Percentiles rank a stretch among this genome's conserved stretches.
Evolutionary conservation across 108 stramenopile species (phyloP).

Genomic region (Mediolabrus comicus): DNA sequence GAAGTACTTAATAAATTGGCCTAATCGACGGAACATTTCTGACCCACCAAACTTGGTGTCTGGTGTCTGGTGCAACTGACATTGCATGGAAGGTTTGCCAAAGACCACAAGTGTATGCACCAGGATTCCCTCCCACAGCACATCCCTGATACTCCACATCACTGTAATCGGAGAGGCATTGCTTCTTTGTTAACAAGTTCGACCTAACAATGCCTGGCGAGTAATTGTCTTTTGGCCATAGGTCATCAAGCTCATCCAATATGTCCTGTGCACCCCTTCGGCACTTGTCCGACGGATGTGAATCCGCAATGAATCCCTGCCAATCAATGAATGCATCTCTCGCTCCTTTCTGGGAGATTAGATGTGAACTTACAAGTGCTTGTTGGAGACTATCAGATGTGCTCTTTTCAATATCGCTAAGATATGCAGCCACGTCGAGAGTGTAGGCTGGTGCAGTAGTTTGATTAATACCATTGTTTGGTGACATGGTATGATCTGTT

Average conservation of each 20-base stretch:
- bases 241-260: not conserved
- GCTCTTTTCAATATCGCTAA: not conserved
- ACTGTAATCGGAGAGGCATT: not conserved
- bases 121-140: not conserved
- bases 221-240: not conserved
- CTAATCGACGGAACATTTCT: too few species aligned
- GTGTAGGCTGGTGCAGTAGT: not conserved
- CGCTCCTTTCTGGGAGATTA: not conserved
- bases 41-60: too few species aligned
- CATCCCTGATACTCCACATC: not conserved
- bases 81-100: not conserved
- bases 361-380: not conserved
- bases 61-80: not conserved
- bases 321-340: not conserved
- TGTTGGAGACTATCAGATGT: not conserved
- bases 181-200: not conserved
- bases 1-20: not conserved
- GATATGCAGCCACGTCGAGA: not conserved
- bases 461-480: not conserved
- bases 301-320: not conserved
- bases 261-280: not conserved
- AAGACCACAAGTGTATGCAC: not conserved
- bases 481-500: not conserved
- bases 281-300: not conserved
- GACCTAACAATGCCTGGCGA: not conserved